These are phyloP conservation scores for Paxillus rubicundulus DNA, from an alignment of 768 basidiomycete genomes.

Conservation along the genomic window DNA sequence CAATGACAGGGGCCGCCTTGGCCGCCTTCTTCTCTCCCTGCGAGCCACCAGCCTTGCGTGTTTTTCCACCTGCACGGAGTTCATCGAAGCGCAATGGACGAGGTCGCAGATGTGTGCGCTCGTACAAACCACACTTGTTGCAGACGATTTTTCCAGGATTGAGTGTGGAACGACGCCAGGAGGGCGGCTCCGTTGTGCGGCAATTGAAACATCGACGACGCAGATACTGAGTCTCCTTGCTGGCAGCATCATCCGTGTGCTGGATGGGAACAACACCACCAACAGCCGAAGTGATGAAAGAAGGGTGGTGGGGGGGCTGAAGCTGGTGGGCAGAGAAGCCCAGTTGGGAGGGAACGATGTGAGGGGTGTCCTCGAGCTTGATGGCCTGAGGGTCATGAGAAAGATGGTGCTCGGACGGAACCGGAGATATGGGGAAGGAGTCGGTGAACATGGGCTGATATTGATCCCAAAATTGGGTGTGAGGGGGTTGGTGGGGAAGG, in stretches of 20 bases:
- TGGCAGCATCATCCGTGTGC: conserved; percentile 87
- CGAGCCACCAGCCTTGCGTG: conserved; percentile 46
- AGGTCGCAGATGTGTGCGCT: conserved; percentile 82
- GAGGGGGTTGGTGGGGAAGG: conserved; percentile 45
- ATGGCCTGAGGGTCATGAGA: conserved; percentile 38
- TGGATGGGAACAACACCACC: conserved; percentile 59
- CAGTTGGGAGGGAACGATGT: conserved; percentile 61
- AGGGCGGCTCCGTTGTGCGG: conserved; percentile 87
- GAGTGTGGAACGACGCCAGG: conserved; percentile 84
- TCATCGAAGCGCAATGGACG: conserved; percentile 86
- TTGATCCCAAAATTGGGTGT: conserved; percentile 33
- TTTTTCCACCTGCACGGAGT: conserved; percentile 82
- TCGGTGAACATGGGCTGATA: conserved; percentile 40
- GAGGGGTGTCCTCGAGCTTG: conserved; percentile 64
- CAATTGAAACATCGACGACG: conserved; percentile 88
- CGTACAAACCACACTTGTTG: conserved; percentile 91
- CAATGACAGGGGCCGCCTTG: conserved; percentile 36
- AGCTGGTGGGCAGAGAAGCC: conserved; percentile 29
- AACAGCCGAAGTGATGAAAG: conserved; percentile 41
- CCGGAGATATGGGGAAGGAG: conserved; percentile 31
- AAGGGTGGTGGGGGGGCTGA: conserved; percentile 37
- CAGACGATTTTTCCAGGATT: conserved; percentile 92
- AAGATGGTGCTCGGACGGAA: conserved; percentile 20
- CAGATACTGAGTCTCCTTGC: conserved; percentile 88
- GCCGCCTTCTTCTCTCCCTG: conserved; percentile 32